Evolutionary conservation across 164 flowering plant species (phyloP), one percentile per base, ranked within the genome.

Genomic region (Chloranthus sessilifolius): DNA sequence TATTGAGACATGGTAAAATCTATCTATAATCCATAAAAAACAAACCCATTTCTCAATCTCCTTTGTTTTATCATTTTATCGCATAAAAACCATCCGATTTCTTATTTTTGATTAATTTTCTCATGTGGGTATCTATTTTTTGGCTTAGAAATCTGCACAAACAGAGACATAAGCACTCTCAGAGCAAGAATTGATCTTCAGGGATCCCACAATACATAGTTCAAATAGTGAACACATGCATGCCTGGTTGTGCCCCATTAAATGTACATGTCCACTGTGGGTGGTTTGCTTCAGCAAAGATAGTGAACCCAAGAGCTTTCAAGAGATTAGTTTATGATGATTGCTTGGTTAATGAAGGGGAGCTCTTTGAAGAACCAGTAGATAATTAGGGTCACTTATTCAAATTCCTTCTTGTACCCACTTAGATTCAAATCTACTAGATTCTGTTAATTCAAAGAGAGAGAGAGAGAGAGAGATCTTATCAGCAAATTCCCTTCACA

Each of bases 341-440:
- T 55, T 81, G 87, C 58, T 53, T 83, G 52, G 78, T 83, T 11
- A 83, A 83, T 55, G 77, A 43, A 16, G 87, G 85, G 7, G 62
- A 43, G 41, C 63, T n/a, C 81, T 2, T 68, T 81, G 64, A 67
- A 50, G 68, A 56, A 36, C 14, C 59, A 77, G 23, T 75, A 77
- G 54, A 58, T 66, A 23, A 60, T 79, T 44, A 58, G 69, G 17
- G 81, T 83, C 60, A 69, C 81, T 34, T 81, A 83, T 55, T 68
- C 73, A 1, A 83, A 81, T 47, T 68, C 85, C 37, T 77, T 83
- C 76, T 68, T 70, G 79, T 75, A 83, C 58, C 81, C 88, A 9
- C 68, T 83, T 23, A 16, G 64, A 15, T 79, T 83, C 68, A 83
- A 79, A 59, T 68, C 71, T 49, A 83, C 87, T 22, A 75, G 38